Base-by-base conservation (phyloP, 805 yeast genomes). In the Scheffersomyces stipitis region DNA sequence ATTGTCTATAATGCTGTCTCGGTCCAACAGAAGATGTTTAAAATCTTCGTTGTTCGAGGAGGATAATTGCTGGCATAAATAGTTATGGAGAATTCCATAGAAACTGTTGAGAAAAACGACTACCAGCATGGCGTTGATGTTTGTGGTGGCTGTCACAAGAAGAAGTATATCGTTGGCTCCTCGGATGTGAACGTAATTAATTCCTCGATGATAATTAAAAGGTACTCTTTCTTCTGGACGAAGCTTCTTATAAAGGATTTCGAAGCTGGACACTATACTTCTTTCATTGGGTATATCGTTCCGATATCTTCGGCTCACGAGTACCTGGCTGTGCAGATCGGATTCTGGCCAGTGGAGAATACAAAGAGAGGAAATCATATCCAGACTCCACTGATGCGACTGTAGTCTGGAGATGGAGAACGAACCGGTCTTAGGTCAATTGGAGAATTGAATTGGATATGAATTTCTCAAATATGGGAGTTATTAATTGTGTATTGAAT, bases 1-100 rank as follows among this genome's bases (percentile, higher is more conserved):
- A 58, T 88, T 91, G 58, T 88, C 96, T 15, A 76, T 63, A 2
- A 87, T 75, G 13, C 78, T 50, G 37, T 83, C 89, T 36, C 73
- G 73, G 48, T 76, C 77, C 28, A 84, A 58, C 15, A 62, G 36
- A 4, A 15, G 24, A 24, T 20, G 9, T 20, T 34, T 34, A 26
- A 31, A 15, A 40, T 14, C 15, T 35, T 28, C 8, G 20, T 13
- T 15, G 4, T 24, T 9, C 23, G 26, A 24, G 15, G 26, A 3
- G 9, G n/a, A 13, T 22, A 15, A n/a, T 30, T 28, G 20, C 24
- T 23, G 18, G 31, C 51, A 39, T 23, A 66, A 49, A 38, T 64
- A 69, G 30, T 54, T 62, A 16, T 40, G 36, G 28, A 67, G 38
- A 4, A 63, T 49, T 17, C 47, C 47, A 41, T 59, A 53, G 39